phyloP scores from a whole-genome alignment of 2,329 filamentous ascomycete species.

The Aspergillus bombycis region DNA sequence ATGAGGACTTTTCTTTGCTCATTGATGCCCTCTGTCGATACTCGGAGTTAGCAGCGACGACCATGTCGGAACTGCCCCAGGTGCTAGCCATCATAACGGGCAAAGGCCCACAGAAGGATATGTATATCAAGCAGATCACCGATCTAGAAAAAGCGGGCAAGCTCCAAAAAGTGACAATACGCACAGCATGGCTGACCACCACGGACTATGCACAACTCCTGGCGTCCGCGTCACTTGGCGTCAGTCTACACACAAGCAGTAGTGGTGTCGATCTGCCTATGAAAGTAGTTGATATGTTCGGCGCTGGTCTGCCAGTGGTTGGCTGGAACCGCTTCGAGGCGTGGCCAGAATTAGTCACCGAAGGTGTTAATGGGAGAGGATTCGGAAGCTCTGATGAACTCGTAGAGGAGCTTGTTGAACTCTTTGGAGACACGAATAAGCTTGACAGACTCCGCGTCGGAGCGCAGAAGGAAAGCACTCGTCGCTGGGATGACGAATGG shows the following conservation, averaged over 20 bases:
- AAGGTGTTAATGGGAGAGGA: conserved; percentile 82
- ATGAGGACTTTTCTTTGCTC: conserved; percentile 90
- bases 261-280: conserved; percentile 96
- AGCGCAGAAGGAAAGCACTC: conserved; percentile 71
- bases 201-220: conserved; percentile 83
- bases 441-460: conserved; percentile 67
- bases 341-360: conserved; percentile 86
- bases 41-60: conserved; percentile 56
- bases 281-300: conserved; percentile 99
- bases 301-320: conserved; percentile 84
- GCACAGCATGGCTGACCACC: conserved; percentile 82
- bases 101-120: conserved; percentile 80
- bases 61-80: conserved; percentile 57
- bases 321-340: conserved; percentile 86
- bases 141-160: conserved; percentile 63
- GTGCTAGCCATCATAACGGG: conserved; percentile 93
- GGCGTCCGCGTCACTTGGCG: conserved; percentile 81
- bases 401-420: conserved; percentile 60
- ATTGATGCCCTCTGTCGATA: conserved; percentile 81
- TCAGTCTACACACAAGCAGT: conserved; percentile 89
- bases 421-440: conserved; percentile 64
- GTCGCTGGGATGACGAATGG: conserved; percentile 94
- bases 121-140: conserved; percentile 70
- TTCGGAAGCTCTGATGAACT: conserved; percentile 75
- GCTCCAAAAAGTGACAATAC: conserved; percentile 71